These are phyloP conservation scores for Tolypocladium sp. DNA, from an alignment of 2,329 filamentous ascomycete genomes.

Conservation along the genomic window DNA sequence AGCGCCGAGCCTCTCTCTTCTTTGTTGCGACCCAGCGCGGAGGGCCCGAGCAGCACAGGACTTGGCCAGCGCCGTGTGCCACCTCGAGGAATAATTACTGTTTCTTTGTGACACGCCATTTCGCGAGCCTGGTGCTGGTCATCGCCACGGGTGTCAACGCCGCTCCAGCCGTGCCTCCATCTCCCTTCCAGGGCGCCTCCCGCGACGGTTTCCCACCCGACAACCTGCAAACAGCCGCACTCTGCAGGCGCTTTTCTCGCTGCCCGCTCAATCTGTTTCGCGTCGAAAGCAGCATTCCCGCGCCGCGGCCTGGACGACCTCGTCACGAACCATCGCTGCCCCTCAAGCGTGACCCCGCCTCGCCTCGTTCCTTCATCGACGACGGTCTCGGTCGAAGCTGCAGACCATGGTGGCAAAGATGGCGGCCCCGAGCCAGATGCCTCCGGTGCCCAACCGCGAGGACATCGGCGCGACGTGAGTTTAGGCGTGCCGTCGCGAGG, in stretches of 20 bases:
- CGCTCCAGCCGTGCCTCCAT: not conserved
- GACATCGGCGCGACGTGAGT: constrained; percentile 45
- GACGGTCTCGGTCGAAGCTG: not conserved
- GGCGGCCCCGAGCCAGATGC: constrained; percentile 35
- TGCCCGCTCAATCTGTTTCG: not conserved
- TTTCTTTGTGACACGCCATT: not conserved
- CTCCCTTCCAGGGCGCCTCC: not conserved
- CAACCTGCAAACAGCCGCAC: not conserved
- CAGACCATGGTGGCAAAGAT: constrained; percentile 23
- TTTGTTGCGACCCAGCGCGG: not conserved
- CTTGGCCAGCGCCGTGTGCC: not conserved
- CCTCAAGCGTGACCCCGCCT: constrained; percentile 3
- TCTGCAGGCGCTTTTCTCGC: not conserved
- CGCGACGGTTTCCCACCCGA: not conserved
- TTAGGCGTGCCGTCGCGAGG: not conserved
- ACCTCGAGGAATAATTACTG: not conserved
- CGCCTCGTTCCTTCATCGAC: not conserved
- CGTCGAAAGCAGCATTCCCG: not conserved
- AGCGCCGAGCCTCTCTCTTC: not conserved
- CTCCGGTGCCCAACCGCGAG: constrained; percentile 50
- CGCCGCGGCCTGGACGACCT: not conserved
- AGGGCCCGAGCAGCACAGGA: not conserved
- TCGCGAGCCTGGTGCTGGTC: not conserved
- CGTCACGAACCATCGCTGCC: not conserved
- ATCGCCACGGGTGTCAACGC: not conserved